Evolutionary conservation across 768 basidiomycete genomes (phyloP).

Genomic region (Imleria badia): DNA sequence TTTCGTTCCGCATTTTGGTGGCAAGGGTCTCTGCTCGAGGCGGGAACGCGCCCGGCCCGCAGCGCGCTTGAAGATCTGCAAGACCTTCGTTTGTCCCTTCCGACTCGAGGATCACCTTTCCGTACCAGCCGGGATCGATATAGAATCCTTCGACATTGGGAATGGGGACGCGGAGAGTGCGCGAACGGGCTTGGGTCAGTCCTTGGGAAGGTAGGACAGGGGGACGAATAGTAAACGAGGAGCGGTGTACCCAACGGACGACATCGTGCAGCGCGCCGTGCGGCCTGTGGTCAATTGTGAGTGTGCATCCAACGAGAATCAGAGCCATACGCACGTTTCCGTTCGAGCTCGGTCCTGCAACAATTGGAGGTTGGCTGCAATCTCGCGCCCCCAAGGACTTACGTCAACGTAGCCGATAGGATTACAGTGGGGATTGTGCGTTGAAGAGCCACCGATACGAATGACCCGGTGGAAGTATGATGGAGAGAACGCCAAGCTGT

Average conservation of each 20-base stretch:
- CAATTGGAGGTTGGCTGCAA: conserved; percentile 70
- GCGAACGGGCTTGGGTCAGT: conserved; percentile 28
- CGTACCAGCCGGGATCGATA: conserved; percentile 82
- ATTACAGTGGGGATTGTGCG: conserved; percentile 48
- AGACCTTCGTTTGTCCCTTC: conserved; percentile 87
- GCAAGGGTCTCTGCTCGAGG: conserved; percentile 45
- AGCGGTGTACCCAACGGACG: conserved; percentile 83
- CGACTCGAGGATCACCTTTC: conserved; percentile 78
- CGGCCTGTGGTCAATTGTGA: conserved; percentile 45
- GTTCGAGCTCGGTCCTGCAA: conserved; percentile 75
- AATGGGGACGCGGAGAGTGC: conserved; percentile 42
- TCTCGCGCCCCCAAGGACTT: conserved; percentile 75
- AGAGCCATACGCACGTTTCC: conserved; percentile 63
- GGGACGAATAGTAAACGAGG: conserved; percentile 68
- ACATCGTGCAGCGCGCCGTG: conserved; percentile 79
- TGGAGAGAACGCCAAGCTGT: conserved; percentile 77
- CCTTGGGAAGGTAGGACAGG: conserved; percentile 35
- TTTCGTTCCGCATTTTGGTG: conserved; percentile 37
- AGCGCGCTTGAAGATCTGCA: conserved; percentile 72
- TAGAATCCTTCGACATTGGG: conserved; percentile 54
- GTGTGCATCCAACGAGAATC: not conserved
- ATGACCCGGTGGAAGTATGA: conserved; percentile 90
- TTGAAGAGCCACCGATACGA: conserved; percentile 43
- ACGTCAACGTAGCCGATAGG: conserved; percentile 74
- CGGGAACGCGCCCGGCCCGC: conserved; percentile 66